Conservation (phyloP, 2,329 filamentous ascomycete genomes). For the Nakataea oryzae region DNA sequence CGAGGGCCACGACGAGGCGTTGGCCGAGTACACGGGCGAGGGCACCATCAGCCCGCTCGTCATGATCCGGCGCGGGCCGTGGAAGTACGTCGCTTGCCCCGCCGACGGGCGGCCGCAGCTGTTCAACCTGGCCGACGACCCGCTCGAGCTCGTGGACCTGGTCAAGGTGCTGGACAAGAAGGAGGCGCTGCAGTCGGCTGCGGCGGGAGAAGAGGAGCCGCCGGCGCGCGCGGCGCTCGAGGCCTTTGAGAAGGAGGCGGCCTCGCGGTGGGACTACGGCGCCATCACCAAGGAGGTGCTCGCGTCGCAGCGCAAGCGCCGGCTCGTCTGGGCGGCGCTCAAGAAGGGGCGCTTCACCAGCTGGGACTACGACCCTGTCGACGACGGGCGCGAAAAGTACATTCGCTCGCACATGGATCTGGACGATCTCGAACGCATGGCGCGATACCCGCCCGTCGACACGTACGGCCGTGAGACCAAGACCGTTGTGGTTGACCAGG, state of each 20-base stretch:
- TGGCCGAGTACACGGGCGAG: constrained; percentile 91
- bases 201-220: constrained; percentile 12
- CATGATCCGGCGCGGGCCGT: constrained; percentile 84
- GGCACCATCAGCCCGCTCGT: constrained; percentile 81
- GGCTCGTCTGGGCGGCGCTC: constrained; percentile 71
- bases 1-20: constrained; percentile 68
- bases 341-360: constrained; percentile 64
- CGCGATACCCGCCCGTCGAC: constrained; percentile 60
- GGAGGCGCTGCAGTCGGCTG: constrained; percentile 3
- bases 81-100: constrained; percentile 86
- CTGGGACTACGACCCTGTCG: constrained; percentile 77
- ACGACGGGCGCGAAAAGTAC: constrained; percentile 63
- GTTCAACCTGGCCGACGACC: constrained; percentile 68
- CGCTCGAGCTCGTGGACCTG: constrained; percentile 67
- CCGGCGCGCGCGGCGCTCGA: constrained; percentile 16
- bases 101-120: constrained; percentile 69
- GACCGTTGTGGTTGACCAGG: constrained; percentile 28
- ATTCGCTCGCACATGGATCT: constrained; percentile 76
- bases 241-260: constrained; percentile 65
- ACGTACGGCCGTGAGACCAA: constrained; percentile 38
- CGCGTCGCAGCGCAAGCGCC: constrained; percentile 66
- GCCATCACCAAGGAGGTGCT: constrained; percentile 66
- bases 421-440: constrained; percentile 68
- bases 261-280: constrained; percentile 70
- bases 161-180: constrained; percentile 32